Evolutionary conservation across 805 yeast species (phyloP).

Genomic region (Kuraishia hungarica): DNA sequence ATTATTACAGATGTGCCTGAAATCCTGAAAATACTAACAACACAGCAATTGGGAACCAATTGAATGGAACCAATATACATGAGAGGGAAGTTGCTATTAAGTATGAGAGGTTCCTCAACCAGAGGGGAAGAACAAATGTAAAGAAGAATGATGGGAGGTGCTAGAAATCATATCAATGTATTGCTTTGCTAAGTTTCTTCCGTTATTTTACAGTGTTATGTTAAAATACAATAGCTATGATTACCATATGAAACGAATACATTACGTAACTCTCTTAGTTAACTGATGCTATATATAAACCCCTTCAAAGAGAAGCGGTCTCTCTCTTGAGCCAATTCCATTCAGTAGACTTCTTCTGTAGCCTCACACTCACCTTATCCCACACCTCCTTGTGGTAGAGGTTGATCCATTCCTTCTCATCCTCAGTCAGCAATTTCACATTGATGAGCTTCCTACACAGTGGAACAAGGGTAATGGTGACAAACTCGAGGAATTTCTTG

Average conservation of each 20-base stretch:
- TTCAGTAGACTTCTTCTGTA: conserved; percentile 28
- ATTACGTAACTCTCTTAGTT: too few relatives aligned
- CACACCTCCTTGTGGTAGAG: conserved; percentile 38
- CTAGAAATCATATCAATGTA: too few relatives aligned
- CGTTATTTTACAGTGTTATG: too few relatives aligned
- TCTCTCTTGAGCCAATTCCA: conserved; percentile 44
- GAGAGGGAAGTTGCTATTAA: conserved; percentile 47
- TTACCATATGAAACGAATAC: background rate
- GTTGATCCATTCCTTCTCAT: conserved; percentile 44
- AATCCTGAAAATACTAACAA: background rate
- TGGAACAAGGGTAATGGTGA: conserved; percentile 51
- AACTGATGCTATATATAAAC: background rate
- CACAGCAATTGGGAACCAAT: conserved; percentile 65
- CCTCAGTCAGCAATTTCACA: conserved; percentile 28
- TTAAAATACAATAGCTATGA: background rate
- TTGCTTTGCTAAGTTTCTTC: background rate
- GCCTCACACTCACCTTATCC: conserved; percentile 30
- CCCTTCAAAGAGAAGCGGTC: conserved; percentile 16
- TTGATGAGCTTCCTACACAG: conserved; percentile 45
- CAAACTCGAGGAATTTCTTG: conserved; percentile 39
- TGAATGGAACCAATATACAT: conserved; percentile 47
- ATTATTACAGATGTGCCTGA: background rate
- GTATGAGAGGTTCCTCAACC: conserved; percentile 18
- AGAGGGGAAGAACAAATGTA: too few relatives aligned
- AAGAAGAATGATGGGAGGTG: background rate